Conservation (phyloP, 306 rosid species). For the Casuarina glauca region DNA sequence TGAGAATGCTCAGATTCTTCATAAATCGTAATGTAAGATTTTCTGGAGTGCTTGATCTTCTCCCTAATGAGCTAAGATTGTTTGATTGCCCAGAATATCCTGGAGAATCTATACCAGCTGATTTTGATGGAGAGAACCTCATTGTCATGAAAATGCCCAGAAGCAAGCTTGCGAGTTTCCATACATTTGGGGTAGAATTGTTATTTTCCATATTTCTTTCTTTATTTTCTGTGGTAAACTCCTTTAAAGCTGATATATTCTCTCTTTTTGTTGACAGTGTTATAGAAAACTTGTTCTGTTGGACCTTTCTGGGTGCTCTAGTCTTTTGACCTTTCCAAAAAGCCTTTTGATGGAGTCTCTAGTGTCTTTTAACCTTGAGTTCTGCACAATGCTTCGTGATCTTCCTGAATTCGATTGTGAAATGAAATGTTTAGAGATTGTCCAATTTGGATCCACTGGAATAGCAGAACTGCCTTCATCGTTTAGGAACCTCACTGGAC, state of each 20-base stretch:
- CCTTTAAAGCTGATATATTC: not conserved
- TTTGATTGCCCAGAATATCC: no score
- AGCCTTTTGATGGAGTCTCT: no score
- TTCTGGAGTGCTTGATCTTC: no score
- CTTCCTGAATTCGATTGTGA: not conserved
- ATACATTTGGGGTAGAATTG: conserved; percentile 10
- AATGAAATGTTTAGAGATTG: no score
- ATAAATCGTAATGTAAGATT: conserved; percentile 27
- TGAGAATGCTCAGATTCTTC: conserved; percentile 35
- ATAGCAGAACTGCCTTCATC: not conserved
- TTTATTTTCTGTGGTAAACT: not conserved
- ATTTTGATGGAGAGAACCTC: conserved; percentile 36
- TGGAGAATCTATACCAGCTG: no score
- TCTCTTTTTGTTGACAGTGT: conserved; percentile 17
- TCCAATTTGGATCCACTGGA: not conserved
- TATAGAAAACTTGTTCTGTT: not conserved
- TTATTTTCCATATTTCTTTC: not conserved
- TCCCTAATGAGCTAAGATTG: no score
- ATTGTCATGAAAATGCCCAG: conserved; percentile 28
- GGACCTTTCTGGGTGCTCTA: conserved; percentile 21
- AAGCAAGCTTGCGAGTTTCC: no score
- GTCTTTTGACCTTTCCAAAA: no score
- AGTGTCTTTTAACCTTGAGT: not conserved
- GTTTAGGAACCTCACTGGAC: not conserved
- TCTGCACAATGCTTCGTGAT: conserved; percentile 6